Evolutionary conservation across 768 basidiomycete species (phyloP), one percentile per base, ranked within the genome.

Genomic region (Psilocybe tampanensis): DNA sequence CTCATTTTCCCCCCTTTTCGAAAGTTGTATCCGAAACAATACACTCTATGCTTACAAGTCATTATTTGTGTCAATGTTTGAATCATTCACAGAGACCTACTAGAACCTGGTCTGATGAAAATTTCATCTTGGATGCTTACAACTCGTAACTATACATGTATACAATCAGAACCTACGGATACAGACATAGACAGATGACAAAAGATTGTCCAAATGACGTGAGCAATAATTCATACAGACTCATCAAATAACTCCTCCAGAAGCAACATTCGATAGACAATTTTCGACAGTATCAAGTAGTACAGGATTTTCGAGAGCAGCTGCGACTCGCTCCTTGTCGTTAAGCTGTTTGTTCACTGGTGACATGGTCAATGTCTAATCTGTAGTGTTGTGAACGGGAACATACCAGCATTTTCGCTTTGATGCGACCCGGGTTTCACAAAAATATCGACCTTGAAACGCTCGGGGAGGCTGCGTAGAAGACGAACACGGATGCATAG

Each of bases 301-400:
- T 24, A 89, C 83, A 2, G 86, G 81, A 72, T 98, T 98, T 72
- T 99, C 97, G 47, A 98, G 79, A 1, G 97, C 97, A 11, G 97
- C 97, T 22, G 95, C 95, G 1, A 98, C 97, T 39, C 97, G 82
- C 73, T 99, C 97, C 73, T 99, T 99, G 76, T 99, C 97, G 66
- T 99, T 99, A 32, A 99, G 80, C 67, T 99, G 97, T 70, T 98
- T 98, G 74, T 98, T 99, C 11, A 99, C 97, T 96, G n/a, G 41
- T 29, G 36, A 34, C n/a, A 19, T 36, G 9, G 44, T 55, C 44
- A 23, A 43, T 52, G 22, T n/a, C 60, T 24, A 29, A 45, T 17
- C 22, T 22, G 49, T 39, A 26, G 15, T 29, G 42, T 26, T 47
- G 45, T 34, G 39, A 54, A 26, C 21, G 44, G 11, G 48, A 36